These are phyloP conservation scores for Suillus paluster DNA, from an alignment of 768 basidiomycete genomes.

Conservation along the genomic window DNA sequence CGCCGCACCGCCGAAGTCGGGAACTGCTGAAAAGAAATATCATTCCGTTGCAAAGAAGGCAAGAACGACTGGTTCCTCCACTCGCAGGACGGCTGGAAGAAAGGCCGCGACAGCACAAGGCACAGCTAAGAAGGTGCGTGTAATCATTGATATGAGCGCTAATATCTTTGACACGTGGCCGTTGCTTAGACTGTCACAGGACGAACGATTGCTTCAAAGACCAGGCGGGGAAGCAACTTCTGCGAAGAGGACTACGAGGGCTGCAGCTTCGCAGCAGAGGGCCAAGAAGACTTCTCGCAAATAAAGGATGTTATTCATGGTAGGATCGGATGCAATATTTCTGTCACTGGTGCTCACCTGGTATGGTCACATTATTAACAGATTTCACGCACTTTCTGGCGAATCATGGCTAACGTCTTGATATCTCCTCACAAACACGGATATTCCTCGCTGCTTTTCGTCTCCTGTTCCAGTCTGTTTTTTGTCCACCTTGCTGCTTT, in stretches of 20 bases:
- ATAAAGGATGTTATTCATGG: conserved; percentile 8
- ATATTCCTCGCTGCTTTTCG: conserved; percentile 2
- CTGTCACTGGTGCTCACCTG: conserved; percentile 1
- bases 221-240: neutral
- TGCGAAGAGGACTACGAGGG: conserved; percentile 2
- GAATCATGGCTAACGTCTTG: conserved; percentile 6
- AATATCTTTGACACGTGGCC: neutral
- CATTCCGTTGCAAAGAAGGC: conserved; percentile 31
- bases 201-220: neutral
- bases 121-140: conserved; percentile 16
- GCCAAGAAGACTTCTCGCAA: conserved; percentile 2
- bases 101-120: conserved; percentile 9
- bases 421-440: conserved; percentile 7
- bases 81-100: conserved; percentile 14
- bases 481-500: conserved; percentile 1
- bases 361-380: conserved; percentile 1
- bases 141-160: neutral
- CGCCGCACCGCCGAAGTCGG: conserved; percentile 7
- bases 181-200: conserved; percentile 1
- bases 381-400: conserved; percentile 7
- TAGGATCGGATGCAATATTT: conserved; percentile 3
- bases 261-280: conserved; percentile 1
- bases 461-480: conserved; percentile 2
- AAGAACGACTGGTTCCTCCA: conserved; percentile 12
- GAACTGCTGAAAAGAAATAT: conserved; percentile 22